These are phyloP conservation scores for Jaltomata sinuosa DNA, from an alignment of 257 asterid species.

Conservation along the genomic window DNA sequence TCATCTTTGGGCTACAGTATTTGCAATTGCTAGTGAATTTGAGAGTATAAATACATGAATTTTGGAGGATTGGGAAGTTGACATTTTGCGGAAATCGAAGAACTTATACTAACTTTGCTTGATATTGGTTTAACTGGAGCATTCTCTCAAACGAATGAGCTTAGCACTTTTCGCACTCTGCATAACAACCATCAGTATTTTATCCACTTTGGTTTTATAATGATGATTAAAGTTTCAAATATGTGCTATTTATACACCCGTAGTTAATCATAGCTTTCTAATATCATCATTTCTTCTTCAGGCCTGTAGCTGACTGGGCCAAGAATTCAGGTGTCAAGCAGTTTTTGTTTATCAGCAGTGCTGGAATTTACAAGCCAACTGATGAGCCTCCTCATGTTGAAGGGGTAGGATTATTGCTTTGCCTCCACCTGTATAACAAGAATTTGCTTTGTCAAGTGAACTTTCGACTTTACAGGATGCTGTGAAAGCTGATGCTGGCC, in stretches of 20 bases:
- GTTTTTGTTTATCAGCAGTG: conserved; percentile 85
- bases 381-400: conserved; percentile 95
- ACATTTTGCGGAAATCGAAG: not conserved
- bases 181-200: not conserved
- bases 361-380: conserved; percentile 87
- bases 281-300: conserved; percentile 13
- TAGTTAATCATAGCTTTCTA: not conserved
- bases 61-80: not conserved
- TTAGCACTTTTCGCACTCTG: not conserved
- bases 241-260: not conserved
- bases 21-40: not conserved
- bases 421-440: not conserved
- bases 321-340: conserved; percentile 72
- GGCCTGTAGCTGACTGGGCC: conserved; percentile 97
- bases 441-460: not conserved
- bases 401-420: conserved; percentile 51
- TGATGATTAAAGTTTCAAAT: not conserved
- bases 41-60: not conserved
- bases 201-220: not conserved
- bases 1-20: not conserved
- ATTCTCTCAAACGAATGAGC: not conserved
- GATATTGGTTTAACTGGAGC: not conserved
- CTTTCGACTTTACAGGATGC: conserved; percentile 42
- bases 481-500: conserved; percentile 91
- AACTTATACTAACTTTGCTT: not conserved